Evolutionary conservation across 768 basidiomycete species (phyloP).

Genomic region (Pleurotus eryngii): DNA sequence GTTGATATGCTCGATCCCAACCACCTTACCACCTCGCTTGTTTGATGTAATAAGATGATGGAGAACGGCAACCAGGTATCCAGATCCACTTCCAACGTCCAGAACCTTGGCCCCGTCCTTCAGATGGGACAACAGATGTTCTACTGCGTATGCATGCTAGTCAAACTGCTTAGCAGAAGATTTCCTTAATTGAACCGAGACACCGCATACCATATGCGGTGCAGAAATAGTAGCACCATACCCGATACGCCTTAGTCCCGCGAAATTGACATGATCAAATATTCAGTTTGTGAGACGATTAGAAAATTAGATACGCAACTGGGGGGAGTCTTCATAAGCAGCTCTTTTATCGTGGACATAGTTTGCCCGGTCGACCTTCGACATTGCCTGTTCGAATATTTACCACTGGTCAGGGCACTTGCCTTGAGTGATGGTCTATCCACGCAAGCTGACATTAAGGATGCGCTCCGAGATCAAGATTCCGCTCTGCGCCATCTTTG

Average conservation of each 20-base stretch:
- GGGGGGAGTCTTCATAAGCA: slow-evolving; percentile 81
- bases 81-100: slow-evolving; percentile 88
- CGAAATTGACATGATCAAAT: not conserved
- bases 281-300: too few relatives aligned
- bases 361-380: slow-evolving; percentile 62
- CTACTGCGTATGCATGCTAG: slow-evolving; percentile 82
- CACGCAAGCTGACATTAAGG: slow-evolving; percentile 39
- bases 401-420: not conserved
- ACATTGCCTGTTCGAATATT: slow-evolving; percentile 54
- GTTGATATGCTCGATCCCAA: slow-evolving; percentile 90
- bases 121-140: slow-evolving; percentile 73
- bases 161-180: not conserved
- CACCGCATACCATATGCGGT: slow-evolving; percentile 84
- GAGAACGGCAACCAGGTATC: slow-evolving; percentile 81
- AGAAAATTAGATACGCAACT: slow-evolving; percentile 37
- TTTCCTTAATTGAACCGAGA: not conserved
- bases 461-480: slow-evolving; percentile 59
- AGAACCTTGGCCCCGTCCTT: slow-evolving; percentile 71
- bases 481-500: slow-evolving; percentile 53
- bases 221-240: slow-evolving; percentile 92
- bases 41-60: slow-evolving; percentile 58
- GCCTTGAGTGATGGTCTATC: not conserved
- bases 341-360: slow-evolving; percentile 45
- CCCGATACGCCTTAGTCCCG: slow-evolving; percentile 57
- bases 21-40: slow-evolving; percentile 54